These are phyloP conservation scores for Dioscorea zingiberensis DNA, from an alignment of 106 monocot genomes.

Conservation along the genomic window DNA sequence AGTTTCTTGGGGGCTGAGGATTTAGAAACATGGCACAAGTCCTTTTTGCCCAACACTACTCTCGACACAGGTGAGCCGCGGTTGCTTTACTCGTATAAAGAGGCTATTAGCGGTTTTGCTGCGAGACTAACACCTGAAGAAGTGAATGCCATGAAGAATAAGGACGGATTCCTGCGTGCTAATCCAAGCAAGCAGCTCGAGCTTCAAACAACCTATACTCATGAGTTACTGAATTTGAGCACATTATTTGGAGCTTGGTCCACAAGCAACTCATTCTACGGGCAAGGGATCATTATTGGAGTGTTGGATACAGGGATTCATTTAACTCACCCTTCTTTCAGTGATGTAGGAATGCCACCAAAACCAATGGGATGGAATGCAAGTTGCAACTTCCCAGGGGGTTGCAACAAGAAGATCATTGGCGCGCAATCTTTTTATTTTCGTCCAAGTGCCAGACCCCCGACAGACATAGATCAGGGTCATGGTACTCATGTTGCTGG, in stretches of 20 bases:
- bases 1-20: neutral
- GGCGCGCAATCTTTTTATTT: conserved; percentile 19
- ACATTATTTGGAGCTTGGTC: neutral
- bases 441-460: neutral
- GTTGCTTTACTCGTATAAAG: too few relatives aligned
- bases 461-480: neutral
- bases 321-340: conserved; percentile 47
- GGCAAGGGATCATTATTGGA: conserved; percentile 38
- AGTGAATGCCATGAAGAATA: too few relatives aligned
- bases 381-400: conserved; percentile 11
- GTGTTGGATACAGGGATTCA: conserved; percentile 20
- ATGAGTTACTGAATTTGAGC: too few relatives aligned
- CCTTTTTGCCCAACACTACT: too few relatives aligned
- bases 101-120: too few relatives aligned
- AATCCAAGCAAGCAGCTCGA: too few relatives aligned
- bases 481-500: conserved; percentile 41
- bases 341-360: conserved; percentile 16
- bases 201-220: too few relatives aligned
- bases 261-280: conserved; percentile 13
- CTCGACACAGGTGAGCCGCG: too few relatives aligned
- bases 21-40: too few relatives aligned
- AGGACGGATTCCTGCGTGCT: too few relatives aligned
- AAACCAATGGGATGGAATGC: conserved; percentile 44
- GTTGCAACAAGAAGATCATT: conserved; percentile 42
- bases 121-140: too few relatives aligned